A percentile compares a stretch with the other conserved stretches of the same genome.
phyloP scores from a whole-genome alignment of 225 moss, liverwort and hornwort species.

The Pleurozium schreberi region DNA sequence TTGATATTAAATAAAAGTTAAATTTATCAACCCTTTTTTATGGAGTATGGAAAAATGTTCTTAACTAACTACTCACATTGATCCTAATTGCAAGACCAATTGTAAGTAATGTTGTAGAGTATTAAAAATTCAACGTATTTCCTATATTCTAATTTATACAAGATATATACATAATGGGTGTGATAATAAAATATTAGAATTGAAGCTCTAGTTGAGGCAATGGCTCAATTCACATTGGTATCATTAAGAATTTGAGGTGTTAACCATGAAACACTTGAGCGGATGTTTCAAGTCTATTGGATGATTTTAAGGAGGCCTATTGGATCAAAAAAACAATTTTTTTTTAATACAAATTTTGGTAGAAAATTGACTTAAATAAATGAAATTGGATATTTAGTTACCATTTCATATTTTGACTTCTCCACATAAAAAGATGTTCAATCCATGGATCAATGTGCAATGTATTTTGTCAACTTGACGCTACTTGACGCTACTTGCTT shows the following conservation, averaged over 20 bases:
- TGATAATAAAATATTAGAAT: background rate
- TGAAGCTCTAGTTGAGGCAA: background rate
- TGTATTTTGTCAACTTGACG: background rate
- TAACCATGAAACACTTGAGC: accelerated
- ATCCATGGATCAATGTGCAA: background rate
- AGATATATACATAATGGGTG: background rate
- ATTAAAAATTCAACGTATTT: background rate
- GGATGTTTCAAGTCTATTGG: accelerated
- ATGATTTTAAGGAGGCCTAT: background rate
- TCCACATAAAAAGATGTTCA: background rate
- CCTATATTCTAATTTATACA: background rate
- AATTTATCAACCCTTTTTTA: background rate
- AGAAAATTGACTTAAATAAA: background rate
- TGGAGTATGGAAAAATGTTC: background rate
- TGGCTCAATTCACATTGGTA: background rate
- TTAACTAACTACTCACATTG: background rate
- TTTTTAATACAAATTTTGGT: background rate
- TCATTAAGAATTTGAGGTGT: background rate
- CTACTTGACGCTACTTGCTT: background rate
- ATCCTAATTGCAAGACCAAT: no score
- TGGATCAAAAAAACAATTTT: background rate
- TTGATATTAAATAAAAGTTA: background rate
- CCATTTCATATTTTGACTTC: background rate
- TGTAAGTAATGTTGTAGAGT: background rate
- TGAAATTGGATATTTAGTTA: background rate